phyloP scores from a whole-genome alignment of 2,329 filamentous ascomycete species.

The Parastagonospora avenae region DNA sequence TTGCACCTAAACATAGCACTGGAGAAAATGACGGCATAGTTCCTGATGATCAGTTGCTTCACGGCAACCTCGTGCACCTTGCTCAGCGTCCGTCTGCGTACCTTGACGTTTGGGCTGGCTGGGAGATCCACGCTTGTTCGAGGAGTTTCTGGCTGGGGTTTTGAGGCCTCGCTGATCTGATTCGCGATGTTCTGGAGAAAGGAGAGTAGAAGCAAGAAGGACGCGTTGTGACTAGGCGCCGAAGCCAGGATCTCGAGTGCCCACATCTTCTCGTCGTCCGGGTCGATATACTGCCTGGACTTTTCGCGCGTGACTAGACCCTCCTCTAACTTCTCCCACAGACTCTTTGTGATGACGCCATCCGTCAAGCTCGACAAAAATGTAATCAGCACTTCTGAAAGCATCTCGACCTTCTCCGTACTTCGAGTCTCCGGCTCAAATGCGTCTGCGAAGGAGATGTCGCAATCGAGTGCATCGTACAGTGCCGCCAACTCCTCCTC shows the following conservation, averaged over 20 bases:
- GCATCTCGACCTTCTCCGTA: conserved; percentile 72
- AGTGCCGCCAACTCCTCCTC: conserved; percentile 53
- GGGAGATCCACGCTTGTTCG: conserved; percentile 35
- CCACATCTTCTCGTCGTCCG: conserved; percentile 63
- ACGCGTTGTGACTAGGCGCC: conserved; percentile 78
- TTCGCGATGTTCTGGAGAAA: conserved; percentile 68
- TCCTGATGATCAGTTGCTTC: conserved; percentile 63
- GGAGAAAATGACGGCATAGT: conserved; percentile 69
- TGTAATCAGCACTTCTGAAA: conserved; percentile 71
- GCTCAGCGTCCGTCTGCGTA: conserved; percentile 46
- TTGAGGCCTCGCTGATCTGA: conserved; percentile 53
- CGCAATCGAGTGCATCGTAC: conserved; percentile 74
- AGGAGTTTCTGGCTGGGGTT: conserved; percentile 26
- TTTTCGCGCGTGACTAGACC: conserved; percentile 45
- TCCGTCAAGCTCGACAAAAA: conserved; percentile 79
- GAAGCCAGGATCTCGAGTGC: conserved; percentile 75
- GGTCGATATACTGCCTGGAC: conserved; percentile 45
- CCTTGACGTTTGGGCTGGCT: conserved; percentile 42
- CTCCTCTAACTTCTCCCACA: conserved; percentile 63
- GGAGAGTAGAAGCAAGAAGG: conserved; percentile 83
- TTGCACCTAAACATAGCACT: conserved; percentile 64
- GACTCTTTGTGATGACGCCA: conserved; percentile 71
- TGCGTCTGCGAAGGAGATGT: conserved; percentile 63
- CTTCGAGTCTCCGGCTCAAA: conserved; percentile 65
- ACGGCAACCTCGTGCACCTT: conserved; percentile 59